Evolutionary conservation across 2,329 filamentous ascomycete genomes (phyloP).

Genomic region (Penicillium thymicola): DNA sequence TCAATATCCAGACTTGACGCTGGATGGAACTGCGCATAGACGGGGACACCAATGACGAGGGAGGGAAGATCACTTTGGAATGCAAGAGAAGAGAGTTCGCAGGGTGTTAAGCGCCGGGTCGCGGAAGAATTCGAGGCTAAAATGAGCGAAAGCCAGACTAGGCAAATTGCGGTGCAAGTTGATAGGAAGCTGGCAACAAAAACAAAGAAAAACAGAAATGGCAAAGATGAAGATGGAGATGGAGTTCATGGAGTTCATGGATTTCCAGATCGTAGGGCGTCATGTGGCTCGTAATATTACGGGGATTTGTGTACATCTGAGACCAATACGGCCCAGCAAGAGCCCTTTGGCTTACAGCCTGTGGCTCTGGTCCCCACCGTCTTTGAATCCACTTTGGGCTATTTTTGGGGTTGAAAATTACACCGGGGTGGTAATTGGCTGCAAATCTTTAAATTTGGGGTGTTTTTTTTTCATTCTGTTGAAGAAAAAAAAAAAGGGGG

Average conservation of each 20-base stretch:
- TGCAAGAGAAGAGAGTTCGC: conserved; percentile 14
- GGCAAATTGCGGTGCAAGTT: background rate
- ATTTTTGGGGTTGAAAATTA: conserved; percentile 21
- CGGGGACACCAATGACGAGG: conserved; percentile 2
- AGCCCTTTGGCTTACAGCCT: background rate
- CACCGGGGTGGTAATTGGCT: background rate
- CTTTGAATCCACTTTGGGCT: conserved; percentile 14
- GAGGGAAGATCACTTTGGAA: conserved; percentile 13
- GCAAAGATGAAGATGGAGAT: conserved; percentile 1
- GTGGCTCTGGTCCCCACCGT: conserved; percentile 11
- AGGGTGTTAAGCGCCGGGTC: conserved; percentile 22
- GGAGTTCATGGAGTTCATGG: conserved; percentile 14
- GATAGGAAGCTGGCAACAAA: background rate
- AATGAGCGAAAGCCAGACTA: conserved; percentile 3
- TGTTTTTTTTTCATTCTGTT: background rate
- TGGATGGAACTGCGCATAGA: conserved; percentile 7
- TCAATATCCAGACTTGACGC: background rate
- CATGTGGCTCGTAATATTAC: conserved; percentile 28
- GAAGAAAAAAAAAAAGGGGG: background rate
- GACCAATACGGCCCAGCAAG: conserved; percentile 3
- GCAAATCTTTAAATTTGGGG: background rate
- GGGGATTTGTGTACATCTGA: conserved; percentile 5
- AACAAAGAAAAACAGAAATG: conserved; percentile 5
- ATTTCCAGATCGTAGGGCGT: conserved; percentile 19
- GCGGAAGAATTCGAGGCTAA: background rate